phyloP scores from a whole-genome alignment of 2,329 filamentous ascomycete genomes.

The Xylaria sp. region DNA sequence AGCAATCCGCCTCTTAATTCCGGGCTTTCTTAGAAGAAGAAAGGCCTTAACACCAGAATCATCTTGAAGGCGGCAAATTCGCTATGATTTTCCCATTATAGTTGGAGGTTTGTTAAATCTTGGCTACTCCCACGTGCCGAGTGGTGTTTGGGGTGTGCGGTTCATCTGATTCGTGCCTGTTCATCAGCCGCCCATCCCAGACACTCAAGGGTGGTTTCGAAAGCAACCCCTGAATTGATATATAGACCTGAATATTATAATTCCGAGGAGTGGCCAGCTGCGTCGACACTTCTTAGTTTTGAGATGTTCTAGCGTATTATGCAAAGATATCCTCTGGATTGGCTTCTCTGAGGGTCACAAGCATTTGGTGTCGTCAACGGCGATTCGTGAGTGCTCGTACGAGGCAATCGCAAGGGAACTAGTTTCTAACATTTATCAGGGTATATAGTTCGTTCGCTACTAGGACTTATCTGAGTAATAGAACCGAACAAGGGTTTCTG shows the following conservation, averaged over 20 bases:
- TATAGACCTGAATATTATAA: background rate
- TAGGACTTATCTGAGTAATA: background rate
- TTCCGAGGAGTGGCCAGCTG: background rate
- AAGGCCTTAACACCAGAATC: background rate
- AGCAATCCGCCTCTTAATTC: slow-evolving; percentile 14
- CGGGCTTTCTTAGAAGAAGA: slow-evolving; percentile 1
- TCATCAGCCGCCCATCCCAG: slow-evolving; percentile 32
- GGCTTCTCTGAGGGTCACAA: background rate
- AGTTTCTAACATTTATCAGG: background rate
- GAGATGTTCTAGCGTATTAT: background rate
- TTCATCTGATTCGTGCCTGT: slow-evolving; percentile 31
- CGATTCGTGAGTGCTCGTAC: background rate
- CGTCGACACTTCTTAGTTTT: background rate
- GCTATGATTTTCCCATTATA: background rate
- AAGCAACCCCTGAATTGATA: slow-evolving; percentile 24
- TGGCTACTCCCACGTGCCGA: slow-evolving; percentile 28
- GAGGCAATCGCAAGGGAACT: background rate
- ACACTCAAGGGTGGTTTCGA: slow-evolving; percentile 31
- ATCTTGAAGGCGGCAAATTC: background rate
- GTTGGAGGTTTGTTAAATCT: background rate
- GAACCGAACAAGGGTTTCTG: background rate
- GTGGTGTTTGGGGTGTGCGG: slow-evolving; percentile 17
- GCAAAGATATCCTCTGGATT: background rate
- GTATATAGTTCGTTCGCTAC: background rate
- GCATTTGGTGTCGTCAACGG: background rate